Conservation (phyloP, 2,329 filamentous ascomycete species). For the Cladophialophora chaetospira region DNA sequence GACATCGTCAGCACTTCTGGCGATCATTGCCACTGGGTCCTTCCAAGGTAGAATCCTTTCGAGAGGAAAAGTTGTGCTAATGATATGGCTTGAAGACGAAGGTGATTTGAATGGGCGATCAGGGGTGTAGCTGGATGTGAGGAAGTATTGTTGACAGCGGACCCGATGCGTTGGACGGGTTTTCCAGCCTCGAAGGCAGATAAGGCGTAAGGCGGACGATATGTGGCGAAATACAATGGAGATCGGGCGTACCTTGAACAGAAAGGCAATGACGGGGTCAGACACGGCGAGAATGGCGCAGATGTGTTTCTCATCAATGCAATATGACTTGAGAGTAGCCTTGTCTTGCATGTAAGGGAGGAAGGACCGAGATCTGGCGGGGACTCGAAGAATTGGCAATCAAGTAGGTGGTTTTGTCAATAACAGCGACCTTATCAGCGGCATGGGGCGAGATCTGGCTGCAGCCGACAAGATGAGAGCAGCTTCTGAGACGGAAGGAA, state of each 20-base stretch:
- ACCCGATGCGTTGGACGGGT: not conserved
- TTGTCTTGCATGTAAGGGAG: too few species aligned
- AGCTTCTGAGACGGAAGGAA: conserved; percentile 1
- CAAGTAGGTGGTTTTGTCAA: conserved; percentile 1
- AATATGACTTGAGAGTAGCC: too few species aligned
- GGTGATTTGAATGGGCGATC: not conserved
- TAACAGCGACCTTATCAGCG: conserved; percentile 12
- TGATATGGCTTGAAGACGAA: too few species aligned
- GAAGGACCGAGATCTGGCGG: too few species aligned
- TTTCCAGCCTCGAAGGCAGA: conserved; percentile 5
- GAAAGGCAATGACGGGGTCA: not conserved
- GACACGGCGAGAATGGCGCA: not conserved
- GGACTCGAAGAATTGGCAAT: too few species aligned
- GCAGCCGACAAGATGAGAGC: conserved; percentile 1
- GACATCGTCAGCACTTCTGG: conserved; percentile 10
- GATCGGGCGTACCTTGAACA: not conserved
- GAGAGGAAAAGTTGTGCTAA: too few species aligned
- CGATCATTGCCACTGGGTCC: too few species aligned
- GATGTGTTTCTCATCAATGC: not conserved
- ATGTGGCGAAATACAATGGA: not conserved
- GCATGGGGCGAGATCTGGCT: conserved; percentile 1
- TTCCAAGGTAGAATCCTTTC: too few species aligned
- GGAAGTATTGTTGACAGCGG: too few species aligned
- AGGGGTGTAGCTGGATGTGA: not conserved
- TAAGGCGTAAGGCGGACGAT: not conserved